Base-by-base conservation (phyloP, 306 rosid species). In the Boehmeria nivea region DNA sequence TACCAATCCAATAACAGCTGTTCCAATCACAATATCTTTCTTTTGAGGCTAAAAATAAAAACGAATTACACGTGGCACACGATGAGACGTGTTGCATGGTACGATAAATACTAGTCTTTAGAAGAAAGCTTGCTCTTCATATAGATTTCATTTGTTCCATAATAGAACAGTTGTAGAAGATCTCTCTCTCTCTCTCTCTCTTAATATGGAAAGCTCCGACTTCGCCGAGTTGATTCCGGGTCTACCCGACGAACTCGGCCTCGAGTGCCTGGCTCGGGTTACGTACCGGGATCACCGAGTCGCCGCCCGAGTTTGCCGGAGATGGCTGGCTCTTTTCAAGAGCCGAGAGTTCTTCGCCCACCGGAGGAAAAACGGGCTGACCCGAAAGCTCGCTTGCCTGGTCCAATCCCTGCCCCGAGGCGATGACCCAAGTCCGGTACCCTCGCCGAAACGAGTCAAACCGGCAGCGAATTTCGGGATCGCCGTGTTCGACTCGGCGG, bases 181-280 rank as follows among this genome's bases (percentile, higher is more conserved):
- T n/a, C n/a, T n/a, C n/a, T n/a, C n/a, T n/a, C n/a, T n/a, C n/a
- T n/a, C n/a, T 16, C 34, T 50, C 20, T 50, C 24, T 22, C 43
- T 16, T 11, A 2, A 12, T 22, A 50, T 50, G 55, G 55, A 25
- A 50, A 14, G 5, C 15, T 9, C 23, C 22, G 11, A 14, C 7
- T 14, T 33, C 21, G 9, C 20, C n/a, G 73, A 79, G 63, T 53
- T 79, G 39, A 64, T 79, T 11, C 78, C 85, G 3, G 68, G 73
- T 43, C 27, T 79, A 3, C 81, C 85, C 0, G 71, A 71, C 37
- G 85, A 79, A 55, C 56, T 79, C 33, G 78, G 66, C 0, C 47
- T 71, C 23, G 78, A 79, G 45, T 79, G 85, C 68, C 28, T 79
- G 55, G 61, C 62, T 61, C 75, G 85, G 8, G 19, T 69, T 22